phyloP scores from a whole-genome alignment of 371 early-diverging fungal genomes.

The Parasitella parasitica region DNA sequence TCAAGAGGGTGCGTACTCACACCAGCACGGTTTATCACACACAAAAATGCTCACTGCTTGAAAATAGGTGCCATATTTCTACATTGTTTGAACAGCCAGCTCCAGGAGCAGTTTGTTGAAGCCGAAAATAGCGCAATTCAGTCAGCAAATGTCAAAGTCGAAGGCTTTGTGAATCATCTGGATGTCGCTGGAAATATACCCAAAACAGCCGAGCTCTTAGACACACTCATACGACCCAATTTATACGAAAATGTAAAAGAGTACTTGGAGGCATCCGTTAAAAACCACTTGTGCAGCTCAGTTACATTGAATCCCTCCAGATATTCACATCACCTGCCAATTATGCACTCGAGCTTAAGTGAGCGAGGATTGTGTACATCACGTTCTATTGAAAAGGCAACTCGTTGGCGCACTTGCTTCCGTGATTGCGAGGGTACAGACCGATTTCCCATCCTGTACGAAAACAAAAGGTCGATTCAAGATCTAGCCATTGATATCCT shows the following conservation, averaged over 20 bases:
- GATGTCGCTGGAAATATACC: not conserved
- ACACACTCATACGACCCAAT: conserved; percentile 19
- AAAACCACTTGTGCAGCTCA: conserved; percentile 5
- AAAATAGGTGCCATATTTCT: conserved; percentile 19
- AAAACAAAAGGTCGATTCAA: conserved; percentile 14
- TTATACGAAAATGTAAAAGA: conserved; percentile 11
- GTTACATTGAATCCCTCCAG: conserved; percentile 13
- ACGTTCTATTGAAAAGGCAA: conserved; percentile 25
- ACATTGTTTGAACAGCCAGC: conserved; percentile 21
- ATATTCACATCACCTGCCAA: conserved; percentile 20
- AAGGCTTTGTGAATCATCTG: not conserved
- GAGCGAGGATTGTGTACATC: conserved; percentile 13
- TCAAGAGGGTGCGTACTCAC: conserved; percentile 36
- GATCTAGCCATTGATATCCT: conserved; percentile 28
- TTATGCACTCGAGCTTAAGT: conserved; percentile 4
- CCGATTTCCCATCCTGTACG: conserved; percentile 16
- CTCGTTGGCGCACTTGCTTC: conserved; percentile 38
- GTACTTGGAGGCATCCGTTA: not conserved
- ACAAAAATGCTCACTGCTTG: too few relatives aligned
- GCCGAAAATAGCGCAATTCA: not conserved
- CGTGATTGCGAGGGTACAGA: conserved; percentile 35
- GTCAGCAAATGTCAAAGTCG: conserved; percentile 6
- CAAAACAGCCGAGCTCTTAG: conserved; percentile 17
- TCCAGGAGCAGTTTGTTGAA: conserved; percentile 15
- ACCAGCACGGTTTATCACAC: too few relatives aligned